Base-by-base conservation (phyloP, 352 stramenopile species). In the Phytophthora syringae region DNA sequence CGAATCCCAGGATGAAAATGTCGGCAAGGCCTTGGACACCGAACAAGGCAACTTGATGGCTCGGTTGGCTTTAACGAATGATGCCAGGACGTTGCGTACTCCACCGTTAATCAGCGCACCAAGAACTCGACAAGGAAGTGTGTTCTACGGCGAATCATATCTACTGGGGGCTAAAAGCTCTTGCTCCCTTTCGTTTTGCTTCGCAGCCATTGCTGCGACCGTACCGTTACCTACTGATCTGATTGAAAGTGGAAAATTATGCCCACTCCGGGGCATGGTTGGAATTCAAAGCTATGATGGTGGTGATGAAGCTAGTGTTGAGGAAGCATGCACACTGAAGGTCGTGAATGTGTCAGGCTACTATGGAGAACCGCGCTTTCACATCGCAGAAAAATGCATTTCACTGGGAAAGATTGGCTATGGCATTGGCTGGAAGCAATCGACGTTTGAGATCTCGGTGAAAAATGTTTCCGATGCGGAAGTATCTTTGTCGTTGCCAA, bases 401-500 rank as follows among this genome's bases (percentile, higher is more conserved):
- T 76, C 75, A 27, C 65, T 96, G 24, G 89, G 89, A 39, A 96
- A 96, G 54, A 87, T 96, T 56, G 86, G 87, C 2, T 95, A 93
- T 52, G 82, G 77, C 7, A 77, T 90, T 52, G 83, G 84, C 3
- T 94, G 86, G 86, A 84, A 83, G 60, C 80, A 80, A 13, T 89
- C 79, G 0, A 70, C 52, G 15, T 96, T 96, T 60, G 68, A 89
- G 7, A 18, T 95, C 27, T 70, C 60, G 0, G 66, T 95, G 37
- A 84, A 77, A 50, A 96, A 96, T 40, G 57, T 70, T 3, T 93
- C 87, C 7, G 87, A 94, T 12, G 58, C 94, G 5, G 47, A 64
- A 21, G 69, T 86, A 43, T 82, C 73, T 39, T 95, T 64, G 72
- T 77, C 4, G 57, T 96, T 27, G 70, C 72, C n/a, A 82, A 80